Evolutionary conservation across 2,329 filamentous ascomycete genomes (phyloP).

Genomic region (Curvularia spicifera): DNA sequence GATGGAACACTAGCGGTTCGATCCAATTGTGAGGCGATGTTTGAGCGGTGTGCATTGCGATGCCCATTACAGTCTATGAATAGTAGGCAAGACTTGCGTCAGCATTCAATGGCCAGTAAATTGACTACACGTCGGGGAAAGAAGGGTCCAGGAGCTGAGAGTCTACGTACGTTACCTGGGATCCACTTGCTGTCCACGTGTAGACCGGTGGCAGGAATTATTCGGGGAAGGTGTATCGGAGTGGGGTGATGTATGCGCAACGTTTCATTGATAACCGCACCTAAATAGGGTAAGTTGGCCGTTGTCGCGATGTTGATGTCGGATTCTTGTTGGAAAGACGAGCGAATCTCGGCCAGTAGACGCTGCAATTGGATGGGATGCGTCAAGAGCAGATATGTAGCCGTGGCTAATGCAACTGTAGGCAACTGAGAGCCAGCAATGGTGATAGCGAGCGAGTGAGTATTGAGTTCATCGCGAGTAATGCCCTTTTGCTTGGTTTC

Average conservation of each 20-base stretch:
- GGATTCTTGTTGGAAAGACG: constrained; percentile 8
- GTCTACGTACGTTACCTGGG: background rate
- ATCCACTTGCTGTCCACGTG: constrained; percentile 10
- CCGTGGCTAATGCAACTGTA: constrained; percentile 9
- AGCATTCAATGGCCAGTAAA: background rate
- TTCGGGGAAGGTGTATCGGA: constrained; percentile 11
- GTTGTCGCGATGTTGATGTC: constrained; percentile 10
- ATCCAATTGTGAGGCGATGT: constrained; percentile 11
- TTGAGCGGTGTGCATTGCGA: constrained; percentile 6
- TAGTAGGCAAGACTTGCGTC: background rate
- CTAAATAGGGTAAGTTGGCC: constrained; percentile 9
- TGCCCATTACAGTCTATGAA: constrained; percentile 1
- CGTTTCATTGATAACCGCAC: constrained; percentile 12
- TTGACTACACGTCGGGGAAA: background rate
- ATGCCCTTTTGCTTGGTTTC: constrained; percentile 8
- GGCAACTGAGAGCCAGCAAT: constrained; percentile 13
- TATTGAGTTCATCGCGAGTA: constrained; percentile 7
- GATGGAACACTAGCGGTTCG: constrained; percentile 8
- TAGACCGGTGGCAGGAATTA: constrained; percentile 7
- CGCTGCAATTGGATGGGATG: constrained; percentile 2
- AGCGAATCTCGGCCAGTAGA: constrained; percentile 5
- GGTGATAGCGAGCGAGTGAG: constrained; percentile 10
- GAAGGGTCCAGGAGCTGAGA: background rate
- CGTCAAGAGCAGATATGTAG: constrained; percentile 12
- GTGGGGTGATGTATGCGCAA: constrained; percentile 12